Evolutionary conservation across 352 stramenopile genomes (phyloP).

Genomic region (Globisporangium cystogenes): DNA sequence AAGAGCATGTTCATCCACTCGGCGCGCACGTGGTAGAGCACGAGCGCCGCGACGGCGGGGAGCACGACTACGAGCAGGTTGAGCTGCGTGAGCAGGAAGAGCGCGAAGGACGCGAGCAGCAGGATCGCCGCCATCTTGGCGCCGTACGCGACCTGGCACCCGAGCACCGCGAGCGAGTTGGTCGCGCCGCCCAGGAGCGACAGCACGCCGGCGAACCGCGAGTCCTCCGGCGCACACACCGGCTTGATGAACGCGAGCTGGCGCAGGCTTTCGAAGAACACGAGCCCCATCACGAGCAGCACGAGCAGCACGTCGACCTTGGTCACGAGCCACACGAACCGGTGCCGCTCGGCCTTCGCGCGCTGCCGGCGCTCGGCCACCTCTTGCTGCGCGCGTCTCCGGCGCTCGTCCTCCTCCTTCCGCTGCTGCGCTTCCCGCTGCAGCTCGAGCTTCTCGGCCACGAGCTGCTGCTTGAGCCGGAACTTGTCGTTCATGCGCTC

Average conservation of each 20-base stretch:
- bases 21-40: slow-evolving; percentile 57
- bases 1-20: slow-evolving; percentile 85
- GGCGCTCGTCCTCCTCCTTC: slow-evolving; percentile 35
- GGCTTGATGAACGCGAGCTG: slow-evolving; percentile 59
- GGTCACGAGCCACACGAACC: slow-evolving; percentile 59
- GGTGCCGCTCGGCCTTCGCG: slow-evolving; percentile 22
- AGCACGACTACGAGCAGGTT: slow-evolving; percentile 57
- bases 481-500: slow-evolving; percentile 64
- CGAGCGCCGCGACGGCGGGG: slow-evolving; percentile 30
- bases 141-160: slow-evolving; percentile 65
- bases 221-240: slow-evolving; percentile 38
- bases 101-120: slow-evolving; percentile 26
- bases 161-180: slow-evolving; percentile 53
- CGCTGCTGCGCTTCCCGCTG: slow-evolving; percentile 43
- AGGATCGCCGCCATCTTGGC: slow-evolving; percentile 57
- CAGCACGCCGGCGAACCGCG: slow-evolving; percentile 42
- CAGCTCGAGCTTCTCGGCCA: slow-evolving; percentile 59
- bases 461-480: slow-evolving; percentile 53
- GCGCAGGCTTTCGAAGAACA: slow-evolving; percentile 70
- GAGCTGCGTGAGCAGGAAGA: slow-evolving; percentile 61
- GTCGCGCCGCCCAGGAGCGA: slow-evolving; percentile 47
- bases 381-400: slow-evolving; percentile 21
- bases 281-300: slow-evolving; percentile 62
- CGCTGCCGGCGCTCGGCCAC: slow-evolving; percentile 29
- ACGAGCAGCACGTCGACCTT: slow-evolving; percentile 73